Evolutionary conservation across 805 yeast species (phyloP).

Genomic region (Kazachstania kunashirensis): DNA sequence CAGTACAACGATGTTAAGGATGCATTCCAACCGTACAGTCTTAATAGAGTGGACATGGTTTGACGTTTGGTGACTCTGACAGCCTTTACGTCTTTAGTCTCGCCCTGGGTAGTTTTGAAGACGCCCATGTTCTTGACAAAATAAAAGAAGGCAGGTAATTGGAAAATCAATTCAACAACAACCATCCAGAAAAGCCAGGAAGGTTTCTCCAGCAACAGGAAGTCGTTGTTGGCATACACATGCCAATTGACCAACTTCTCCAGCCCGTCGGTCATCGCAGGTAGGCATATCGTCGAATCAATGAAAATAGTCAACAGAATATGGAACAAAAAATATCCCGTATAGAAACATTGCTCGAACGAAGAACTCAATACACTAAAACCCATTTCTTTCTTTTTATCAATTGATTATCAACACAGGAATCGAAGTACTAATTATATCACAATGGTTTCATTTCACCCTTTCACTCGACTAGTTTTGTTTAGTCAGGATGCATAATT

Average conservation of each 20-base stretch:
- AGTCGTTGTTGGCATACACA: constrained; percentile 56
- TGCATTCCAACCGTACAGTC: constrained; percentile 76
- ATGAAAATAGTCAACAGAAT: constrained; percentile 65
- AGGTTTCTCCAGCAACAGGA: constrained; percentile 50
- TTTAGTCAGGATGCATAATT: too few relatives aligned
- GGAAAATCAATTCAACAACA: constrained; percentile 59
- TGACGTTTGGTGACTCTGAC: background rate
- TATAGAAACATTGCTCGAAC: constrained; percentile 31
- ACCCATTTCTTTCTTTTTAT: background rate
- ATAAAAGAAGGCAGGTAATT: constrained; percentile 65
- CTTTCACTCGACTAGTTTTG: too few relatives aligned
- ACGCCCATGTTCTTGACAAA: constrained; percentile 13
- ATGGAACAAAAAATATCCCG: constrained; percentile 49
- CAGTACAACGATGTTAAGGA: constrained; percentile 71
- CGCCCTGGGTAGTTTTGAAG: constrained; percentile 3
- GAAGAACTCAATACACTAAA: background rate
- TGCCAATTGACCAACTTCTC: constrained; percentile 47
- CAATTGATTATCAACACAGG: too few relatives aligned
- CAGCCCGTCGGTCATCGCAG: constrained; percentile 39
- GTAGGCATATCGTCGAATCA: constrained; percentile 66
- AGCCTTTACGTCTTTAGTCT: constrained; percentile 5
- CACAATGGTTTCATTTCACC: too few relatives aligned
- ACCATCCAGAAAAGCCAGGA: constrained; percentile 70
- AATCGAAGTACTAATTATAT: too few relatives aligned
- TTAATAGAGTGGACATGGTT: constrained; percentile 27